Evolutionary conservation across 805 yeast genomes (phyloP).

Genomic region (Komagataella phaffii): DNA sequence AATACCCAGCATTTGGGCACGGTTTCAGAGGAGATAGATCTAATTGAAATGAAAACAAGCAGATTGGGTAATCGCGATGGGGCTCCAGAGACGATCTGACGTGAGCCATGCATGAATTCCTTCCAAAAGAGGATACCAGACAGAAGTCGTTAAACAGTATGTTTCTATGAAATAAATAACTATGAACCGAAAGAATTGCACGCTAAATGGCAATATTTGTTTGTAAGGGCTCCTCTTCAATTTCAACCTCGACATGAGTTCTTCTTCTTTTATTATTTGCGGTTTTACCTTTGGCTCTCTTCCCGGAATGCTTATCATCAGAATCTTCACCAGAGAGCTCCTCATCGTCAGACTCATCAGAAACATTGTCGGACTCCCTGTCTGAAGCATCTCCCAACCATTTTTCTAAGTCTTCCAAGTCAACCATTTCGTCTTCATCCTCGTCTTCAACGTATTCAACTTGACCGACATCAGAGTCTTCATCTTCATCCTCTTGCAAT

Average conservation of each 20-base stretch:
- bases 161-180: not conserved
- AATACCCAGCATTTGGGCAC: not conserved
- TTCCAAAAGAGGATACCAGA: not conserved
- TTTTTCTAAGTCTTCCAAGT: constrained; percentile 83
- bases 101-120: not conserved
- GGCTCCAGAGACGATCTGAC: not conserved
- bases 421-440: constrained; percentile 80
- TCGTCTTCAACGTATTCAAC: constrained; percentile 86
- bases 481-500: constrained; percentile 37
- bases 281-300: constrained; percentile 20
- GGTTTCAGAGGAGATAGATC: not conserved
- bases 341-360: constrained; percentile 20
- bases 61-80: not conserved
- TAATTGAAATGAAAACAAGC: not conserved
- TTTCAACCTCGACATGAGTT: constrained; percentile 71
- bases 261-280: constrained; percentile 37
- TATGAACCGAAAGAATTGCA: not conserved
- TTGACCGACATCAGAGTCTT: constrained; percentile 54
- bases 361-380: constrained; percentile 21
- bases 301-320: constrained; percentile 18
- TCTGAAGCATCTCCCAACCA: constrained; percentile 49
- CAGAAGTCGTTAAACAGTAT: not conserved
- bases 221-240: constrained; percentile 52
- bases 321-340: constrained; percentile 4
- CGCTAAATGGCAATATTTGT: not conserved